Conservation (phyloP, 805 yeast species). For the Saccharomycopsis sp. region DNA sequence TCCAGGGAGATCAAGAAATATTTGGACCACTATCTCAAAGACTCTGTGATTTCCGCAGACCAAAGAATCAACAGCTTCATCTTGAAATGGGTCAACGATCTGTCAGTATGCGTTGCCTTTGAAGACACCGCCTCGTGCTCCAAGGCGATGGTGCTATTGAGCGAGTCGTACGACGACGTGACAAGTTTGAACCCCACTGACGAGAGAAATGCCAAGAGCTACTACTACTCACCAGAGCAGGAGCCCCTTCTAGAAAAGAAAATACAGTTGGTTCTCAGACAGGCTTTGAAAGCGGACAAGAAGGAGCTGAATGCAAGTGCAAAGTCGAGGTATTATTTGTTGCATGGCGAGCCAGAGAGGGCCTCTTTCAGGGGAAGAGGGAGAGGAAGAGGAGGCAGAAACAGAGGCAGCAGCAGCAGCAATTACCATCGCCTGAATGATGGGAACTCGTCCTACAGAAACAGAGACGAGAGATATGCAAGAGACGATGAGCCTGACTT, state of each 20-base stretch:
- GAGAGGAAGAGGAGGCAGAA: constrained; percentile 17
- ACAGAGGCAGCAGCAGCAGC: constrained; percentile 14
- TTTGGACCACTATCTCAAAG: constrained; percentile 39
- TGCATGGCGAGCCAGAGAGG: constrained; percentile 62
- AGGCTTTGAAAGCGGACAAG: constrained; percentile 43
- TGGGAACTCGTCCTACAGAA: constrained; percentile 5
- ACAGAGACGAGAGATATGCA: constrained; percentile 12
- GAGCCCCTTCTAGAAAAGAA: constrained; percentile 19
- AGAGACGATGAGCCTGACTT: constrained; percentile 30
- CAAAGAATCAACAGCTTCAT: constrained; percentile 23
- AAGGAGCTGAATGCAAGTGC: constrained; percentile 50
- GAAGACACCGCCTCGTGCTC: constrained; percentile 28
- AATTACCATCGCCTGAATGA: not conserved
- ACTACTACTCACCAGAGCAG: constrained; percentile 20
- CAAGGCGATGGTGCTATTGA: constrained; percentile 31
- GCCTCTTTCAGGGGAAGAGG: constrained; percentile 22
- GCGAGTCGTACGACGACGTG: constrained; percentile 24
- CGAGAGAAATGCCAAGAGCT: constrained; percentile 24
- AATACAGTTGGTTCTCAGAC: constrained; percentile 36
- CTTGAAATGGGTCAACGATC: constrained; percentile 62
- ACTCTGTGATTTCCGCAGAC: constrained; percentile 18
- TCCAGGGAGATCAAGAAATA: constrained; percentile 51
- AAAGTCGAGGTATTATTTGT: constrained; percentile 53
- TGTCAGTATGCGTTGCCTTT: constrained; percentile 36
- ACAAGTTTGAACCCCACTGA: constrained; percentile 14